Conservation (phyloP, 352 stramenopile genomes). For the Pythium aristosporum region DNA sequence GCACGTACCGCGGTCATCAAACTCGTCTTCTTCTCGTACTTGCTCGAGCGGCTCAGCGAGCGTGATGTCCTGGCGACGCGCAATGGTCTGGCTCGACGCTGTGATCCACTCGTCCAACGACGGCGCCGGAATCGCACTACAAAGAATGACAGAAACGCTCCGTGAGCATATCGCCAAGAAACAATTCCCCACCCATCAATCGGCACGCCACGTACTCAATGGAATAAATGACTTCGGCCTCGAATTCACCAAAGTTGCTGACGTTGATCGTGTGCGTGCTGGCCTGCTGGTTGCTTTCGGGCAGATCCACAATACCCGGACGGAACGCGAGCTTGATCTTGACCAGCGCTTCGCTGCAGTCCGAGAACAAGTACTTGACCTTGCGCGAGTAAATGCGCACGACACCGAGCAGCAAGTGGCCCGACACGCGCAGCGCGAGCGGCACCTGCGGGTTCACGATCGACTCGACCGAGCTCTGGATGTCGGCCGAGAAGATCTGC, state of each 20-base stretch:
- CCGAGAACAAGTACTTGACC: conserved; percentile 97
- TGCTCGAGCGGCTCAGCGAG: conserved; percentile 65
- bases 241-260: conserved; percentile 83
- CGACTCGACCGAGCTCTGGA: conserved; percentile 94
- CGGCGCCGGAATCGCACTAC: conserved; percentile 57
- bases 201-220: conserved; percentile 59
- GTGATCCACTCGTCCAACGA: conserved; percentile 83
- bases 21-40: conserved; percentile 46
- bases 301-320: conserved; percentile 78
- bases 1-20: conserved; percentile 48
- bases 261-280: conserved; percentile 82
- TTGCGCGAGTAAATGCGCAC: conserved; percentile 99
- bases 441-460: conserved; percentile 97
- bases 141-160: neutral
- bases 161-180: neutral
- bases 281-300: conserved; percentile 58
- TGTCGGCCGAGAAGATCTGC: conserved; percentile 98
- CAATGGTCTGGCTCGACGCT: conserved; percentile 71
- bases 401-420: conserved; percentile 97
- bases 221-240: conserved; percentile 80
- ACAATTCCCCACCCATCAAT: neutral
- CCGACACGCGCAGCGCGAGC: conserved; percentile 96
- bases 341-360: conserved; percentile 98
- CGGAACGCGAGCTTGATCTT: conserved; percentile 99
- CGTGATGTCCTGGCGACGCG: conserved; percentile 83